A percentile compares a stretch with the other conserved stretches of the same genome.
phyloP scores from a whole-genome alignment of 2,329 filamentous ascomycete genomes.

The Thelonectria olida region DNA sequence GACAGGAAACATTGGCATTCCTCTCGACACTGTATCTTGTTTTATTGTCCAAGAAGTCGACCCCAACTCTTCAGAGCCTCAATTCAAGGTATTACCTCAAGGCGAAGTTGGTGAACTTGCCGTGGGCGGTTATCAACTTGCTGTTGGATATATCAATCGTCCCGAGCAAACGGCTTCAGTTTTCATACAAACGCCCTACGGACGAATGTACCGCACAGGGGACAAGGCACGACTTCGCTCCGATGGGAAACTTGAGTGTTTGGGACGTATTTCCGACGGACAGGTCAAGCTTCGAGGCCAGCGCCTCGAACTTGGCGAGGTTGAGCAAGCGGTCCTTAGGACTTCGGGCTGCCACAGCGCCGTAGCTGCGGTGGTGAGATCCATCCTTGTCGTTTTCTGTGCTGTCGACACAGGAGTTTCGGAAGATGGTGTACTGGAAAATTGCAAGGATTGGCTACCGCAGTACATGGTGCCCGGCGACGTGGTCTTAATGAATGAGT shows the following conservation, averaged over 20 bases:
- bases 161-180: conserved; percentile 76
- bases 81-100: conserved; percentile 65
- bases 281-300: conserved; percentile 91
- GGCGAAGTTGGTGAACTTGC: conserved; percentile 82
- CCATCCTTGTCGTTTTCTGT: conserved; percentile 79
- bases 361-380: conserved; percentile 72
- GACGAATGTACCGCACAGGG: conserved; percentile 82
- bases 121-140: conserved; percentile 82
- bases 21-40: conserved; percentile 82
- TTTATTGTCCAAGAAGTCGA: conserved; percentile 69
- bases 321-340: conserved; percentile 75
- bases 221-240: conserved; percentile 78
- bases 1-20: conserved; percentile 77
- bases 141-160: conserved; percentile 83
- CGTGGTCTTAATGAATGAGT: conserved; percentile 67
- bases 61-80: conserved; percentile 24
- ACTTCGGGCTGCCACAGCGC: conserved; percentile 70
- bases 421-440: conserved; percentile 58
- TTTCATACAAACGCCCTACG: conserved; percentile 76
- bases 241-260: conserved; percentile 80
- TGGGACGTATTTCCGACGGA: conserved; percentile 80
- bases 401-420: conserved; percentile 55
- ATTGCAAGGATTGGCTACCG: conserved; percentile 80
- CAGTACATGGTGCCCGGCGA: conserved; percentile 85
- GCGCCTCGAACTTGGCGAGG: conserved; percentile 80